Evolutionary conservation across 176 grass and related monocot species (phyloP), one percentile per base, ranked within the genome.

Genomic region (Pontederia paniculata): DNA sequence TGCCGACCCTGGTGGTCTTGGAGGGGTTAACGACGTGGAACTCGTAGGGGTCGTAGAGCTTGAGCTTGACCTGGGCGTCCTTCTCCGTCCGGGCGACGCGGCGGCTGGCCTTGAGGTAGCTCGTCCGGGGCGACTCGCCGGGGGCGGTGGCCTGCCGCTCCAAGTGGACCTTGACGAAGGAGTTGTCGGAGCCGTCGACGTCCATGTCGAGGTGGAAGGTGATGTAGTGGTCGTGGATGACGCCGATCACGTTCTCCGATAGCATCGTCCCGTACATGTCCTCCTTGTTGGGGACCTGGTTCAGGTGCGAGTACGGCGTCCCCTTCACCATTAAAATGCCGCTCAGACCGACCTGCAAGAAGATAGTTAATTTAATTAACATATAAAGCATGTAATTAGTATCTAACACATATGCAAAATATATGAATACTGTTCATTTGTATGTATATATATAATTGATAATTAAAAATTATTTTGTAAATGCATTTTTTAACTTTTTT

Each of bases 321-420:
- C 82, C 90, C 53, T 85, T 89, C 75, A 89, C 82, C 90, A 89
- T 83, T 5, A 96, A 64, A 73, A 96, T 96, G 20, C 82, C 90
- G 23, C 85, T 86, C 5, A 89, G 82, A 9, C 85, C 83, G 9
- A 89, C 85, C 90, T 96, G 70, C 12, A 16, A 9, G 9, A 5
- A 31, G 5, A 5, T 31, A 31, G 5, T 31, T 31, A 31, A 31
- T 31, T 31, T 31, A 31, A 31, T 5, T 31, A 31, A 5, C 25
- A 31, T 31, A 5, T 31, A 31, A 31, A 31, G 5, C 5, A 31
- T 31, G 5, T 31, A 31, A 31, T 5, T 31, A 31, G 5, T n/a
- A n/a, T n/a, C n/a, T n/a, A n/a, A n/a, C n/a, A n/a, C n/a, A n/a
- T n/a, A n/a, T n/a, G n/a, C n/a, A n/a, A n/a, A n/a, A n/a, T n/a